Evolutionary conservation across 2,329 filamentous ascomycete species (phyloP), one percentile per base, ranked within the genome.

Genomic region (Cladorrhinum sp.): DNA sequence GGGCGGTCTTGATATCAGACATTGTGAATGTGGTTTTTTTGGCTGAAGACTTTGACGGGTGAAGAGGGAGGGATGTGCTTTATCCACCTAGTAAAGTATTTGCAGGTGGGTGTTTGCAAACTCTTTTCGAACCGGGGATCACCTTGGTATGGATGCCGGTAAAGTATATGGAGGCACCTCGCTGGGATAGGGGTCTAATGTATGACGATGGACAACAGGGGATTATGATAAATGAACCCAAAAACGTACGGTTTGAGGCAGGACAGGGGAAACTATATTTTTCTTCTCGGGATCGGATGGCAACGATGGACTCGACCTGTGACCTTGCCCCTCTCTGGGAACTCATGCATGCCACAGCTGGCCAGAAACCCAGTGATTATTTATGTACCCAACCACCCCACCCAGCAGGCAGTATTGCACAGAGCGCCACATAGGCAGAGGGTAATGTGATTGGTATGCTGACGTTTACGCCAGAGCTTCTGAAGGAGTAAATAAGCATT

Each of bases 1-100:
- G 73, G 36, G 71, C 69, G 24, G 66, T 64, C 49, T 65, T 70
- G 59, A 68, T 53, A 57, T 65, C 66, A 57, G 74, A 71, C 74
- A 77, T 77, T 75, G 71, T 67, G 42, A 46, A 18, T 46, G 42
- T 20, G 23, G n/a, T n/a, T n/a, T 26, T 51, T 51, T 26, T 51
- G 42, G 42, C 16, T 46, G 24, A 58, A 46, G 46, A 50, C 49
- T 46, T 14, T 57, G 51, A 48, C 48, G 21, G 33, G 56, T 50
- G 46, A 36, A 36, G 33, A 58, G 33, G 18, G 42, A 46, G 26
- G 26, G 9, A 28, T 28, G 9, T 18, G 18, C n/a, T 23, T 53
- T 55, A 55, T 59, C 52, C 61, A 57, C 42, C 42, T 3, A 46
- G 10, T 21, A 46, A 46, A 46, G 53, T 55, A 42, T 55, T 55